Evolutionary conservation across 495 filamentous ascomycete species (phyloP).

Genomic region (Daldinia childiae): DNA sequence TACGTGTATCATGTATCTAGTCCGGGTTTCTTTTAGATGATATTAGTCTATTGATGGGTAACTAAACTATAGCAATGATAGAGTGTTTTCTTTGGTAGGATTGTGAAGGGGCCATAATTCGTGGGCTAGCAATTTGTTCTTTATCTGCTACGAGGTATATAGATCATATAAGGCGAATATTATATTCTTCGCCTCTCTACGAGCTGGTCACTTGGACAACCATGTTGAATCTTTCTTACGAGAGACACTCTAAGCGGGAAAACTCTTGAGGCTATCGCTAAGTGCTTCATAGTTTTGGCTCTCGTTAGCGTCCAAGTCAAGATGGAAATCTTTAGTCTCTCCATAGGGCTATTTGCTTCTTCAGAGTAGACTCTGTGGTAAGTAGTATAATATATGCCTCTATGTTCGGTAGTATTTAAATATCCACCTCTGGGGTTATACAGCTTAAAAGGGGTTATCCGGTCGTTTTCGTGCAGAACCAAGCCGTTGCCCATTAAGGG

Average conservation of each 20-base stretch:
- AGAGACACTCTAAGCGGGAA: background rate
- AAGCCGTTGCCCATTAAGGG: background rate
- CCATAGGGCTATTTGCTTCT: background rate
- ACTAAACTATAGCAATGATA: background rate
- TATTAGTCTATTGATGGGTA: too few species aligned
- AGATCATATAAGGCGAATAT: too few species aligned
- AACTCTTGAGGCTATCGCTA: background rate
- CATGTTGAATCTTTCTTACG: background rate
- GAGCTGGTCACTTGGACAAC: too few species aligned
- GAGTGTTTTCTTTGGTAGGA: background rate
- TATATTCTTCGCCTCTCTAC: too few species aligned
- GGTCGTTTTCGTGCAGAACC: background rate
- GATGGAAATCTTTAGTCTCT: background rate
- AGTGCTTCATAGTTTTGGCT: background rate
- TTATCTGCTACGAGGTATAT: too few species aligned
- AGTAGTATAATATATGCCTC: background rate
- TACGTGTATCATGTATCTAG: too few species aligned
- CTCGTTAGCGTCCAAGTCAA: background rate
- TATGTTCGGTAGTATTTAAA: too few species aligned
- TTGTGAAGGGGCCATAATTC: too few species aligned
- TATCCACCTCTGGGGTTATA: too few species aligned
- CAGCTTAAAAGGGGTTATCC: background rate
- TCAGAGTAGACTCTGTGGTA: background rate
- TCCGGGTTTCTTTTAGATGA: too few species aligned
- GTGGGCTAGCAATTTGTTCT: too few species aligned